These are phyloP conservation scores for Phalaenopsis equestris DNA, from an alignment of 106 monocot genomes.

Conservation along the genomic window DNA sequence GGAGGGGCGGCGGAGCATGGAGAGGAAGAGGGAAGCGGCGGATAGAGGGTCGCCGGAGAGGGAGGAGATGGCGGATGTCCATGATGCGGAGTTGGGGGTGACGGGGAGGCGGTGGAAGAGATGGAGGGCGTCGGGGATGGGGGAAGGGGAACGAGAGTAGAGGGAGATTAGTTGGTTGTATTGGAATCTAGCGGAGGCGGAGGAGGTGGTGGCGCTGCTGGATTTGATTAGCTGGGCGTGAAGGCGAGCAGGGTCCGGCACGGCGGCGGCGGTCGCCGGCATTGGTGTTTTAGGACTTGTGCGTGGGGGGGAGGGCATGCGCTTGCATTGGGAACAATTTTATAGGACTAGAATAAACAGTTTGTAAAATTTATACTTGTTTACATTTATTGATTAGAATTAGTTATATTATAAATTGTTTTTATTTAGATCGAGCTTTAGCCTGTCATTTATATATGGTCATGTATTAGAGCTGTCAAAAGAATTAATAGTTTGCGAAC, in stretches of 20 bases:
- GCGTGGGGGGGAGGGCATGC: too few relatives aligned
- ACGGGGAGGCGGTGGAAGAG: slow-evolving; percentile 43
- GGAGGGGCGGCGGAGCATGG: slow-evolving; percentile 21
- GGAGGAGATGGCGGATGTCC: slow-evolving; percentile 36
- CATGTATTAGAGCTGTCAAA: too few relatives aligned
- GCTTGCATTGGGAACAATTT: too few relatives aligned
- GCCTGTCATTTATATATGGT: too few relatives aligned
- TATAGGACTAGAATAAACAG: too few relatives aligned
- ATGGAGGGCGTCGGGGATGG: slow-evolving; percentile 12
- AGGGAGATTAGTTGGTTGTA: slow-evolving; percentile 39
- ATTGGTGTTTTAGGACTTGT: neutral
- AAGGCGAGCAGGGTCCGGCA: slow-evolving; percentile 5
- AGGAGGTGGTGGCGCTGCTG: neutral
- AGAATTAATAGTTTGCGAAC: too few relatives aligned
- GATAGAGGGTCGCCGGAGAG: slow-evolving; percentile 9
- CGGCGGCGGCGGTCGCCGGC: neutral
- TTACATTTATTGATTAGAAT: too few relatives aligned
- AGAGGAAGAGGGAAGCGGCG: slow-evolving; percentile 17
- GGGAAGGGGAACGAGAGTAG: slow-evolving; percentile 21
- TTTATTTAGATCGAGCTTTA: too few relatives aligned
- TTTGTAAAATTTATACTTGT: too few relatives aligned
- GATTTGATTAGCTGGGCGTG: slow-evolving; percentile 29
- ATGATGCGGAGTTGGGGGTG: slow-evolving; percentile 27
- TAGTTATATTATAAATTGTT: too few relatives aligned
- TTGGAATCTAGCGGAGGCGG: slow-evolving; percentile 1